These are phyloP conservation scores for Bassia scoparia DNA, from an alignment of 148 eudicot genomes.

Conservation along the genomic window DNA sequence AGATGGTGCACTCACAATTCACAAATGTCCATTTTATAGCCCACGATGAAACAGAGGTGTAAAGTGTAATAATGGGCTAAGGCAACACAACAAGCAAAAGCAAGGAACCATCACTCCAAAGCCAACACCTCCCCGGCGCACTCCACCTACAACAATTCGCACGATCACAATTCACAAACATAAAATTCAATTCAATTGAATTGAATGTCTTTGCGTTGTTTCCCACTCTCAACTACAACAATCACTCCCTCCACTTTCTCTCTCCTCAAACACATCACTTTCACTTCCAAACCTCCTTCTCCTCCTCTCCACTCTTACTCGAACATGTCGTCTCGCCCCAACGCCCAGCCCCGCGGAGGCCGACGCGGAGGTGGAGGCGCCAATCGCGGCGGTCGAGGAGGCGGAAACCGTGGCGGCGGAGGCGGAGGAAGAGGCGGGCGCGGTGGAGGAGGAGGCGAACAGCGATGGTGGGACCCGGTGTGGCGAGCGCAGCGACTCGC, in stretches of 20 bases:
- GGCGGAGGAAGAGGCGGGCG: slow-evolving; percentile 41
- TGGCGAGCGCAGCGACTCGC: slow-evolving; percentile 89
- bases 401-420: slow-evolving; percentile 25
- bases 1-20: too few species aligned
- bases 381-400: slow-evolving; percentile 34
- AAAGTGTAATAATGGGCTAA: neutral
- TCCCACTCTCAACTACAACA: slow-evolving; percentile 7
- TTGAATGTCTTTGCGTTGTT: slow-evolving; percentile 27
- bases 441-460: slow-evolving; percentile 68
- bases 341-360: slow-evolving; percentile 78
- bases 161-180: neutral
- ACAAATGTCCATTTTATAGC: too few species aligned
- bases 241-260: slow-evolving; percentile 15
- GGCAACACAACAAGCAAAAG: too few species aligned
- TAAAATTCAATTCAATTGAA: neutral
- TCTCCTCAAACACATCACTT: slow-evolving; percentile 19
- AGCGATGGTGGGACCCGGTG: slow-evolving; percentile 99
- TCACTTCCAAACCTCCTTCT: neutral
- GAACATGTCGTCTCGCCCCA: slow-evolving; percentile 82
- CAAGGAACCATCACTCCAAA: neutral
- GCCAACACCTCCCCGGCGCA: slow-evolving; percentile 3
- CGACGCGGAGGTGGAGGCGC: slow-evolving; percentile 60
- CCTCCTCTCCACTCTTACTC: slow-evolving; percentile 19
- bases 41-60: neutral
- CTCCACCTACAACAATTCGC: neutral